phyloP scores from a whole-genome alignment of 1,139 yeast species.

The Yamadazyma atlantica region DNA sequence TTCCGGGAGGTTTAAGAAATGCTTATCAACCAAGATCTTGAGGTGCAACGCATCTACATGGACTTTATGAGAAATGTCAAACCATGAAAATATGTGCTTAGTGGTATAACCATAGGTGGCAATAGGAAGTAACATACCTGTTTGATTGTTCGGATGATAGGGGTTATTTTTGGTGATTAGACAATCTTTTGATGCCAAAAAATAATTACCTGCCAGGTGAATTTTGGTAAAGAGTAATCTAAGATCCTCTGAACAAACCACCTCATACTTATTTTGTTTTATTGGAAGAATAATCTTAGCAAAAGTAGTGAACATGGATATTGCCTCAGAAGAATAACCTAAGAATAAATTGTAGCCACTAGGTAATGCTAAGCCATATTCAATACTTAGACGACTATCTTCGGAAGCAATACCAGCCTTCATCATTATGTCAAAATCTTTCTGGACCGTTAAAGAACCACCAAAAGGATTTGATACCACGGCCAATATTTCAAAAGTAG shows the following conservation, averaged over 20 bases:
- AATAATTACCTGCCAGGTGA: conserved; percentile 12
- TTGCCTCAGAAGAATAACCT: conserved; percentile 15
- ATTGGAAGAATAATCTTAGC: conserved; percentile 12
- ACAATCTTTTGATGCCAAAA: conserved; percentile 14
- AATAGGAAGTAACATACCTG: conserved; percentile 17
- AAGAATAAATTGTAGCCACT: conserved; percentile 17
- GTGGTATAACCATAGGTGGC: conserved; percentile 17
- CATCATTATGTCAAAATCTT: conserved; percentile 15
- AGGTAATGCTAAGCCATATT: conserved; percentile 16
- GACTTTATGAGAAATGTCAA: conserved; percentile 17
- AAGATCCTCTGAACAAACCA: conserved; percentile 12
- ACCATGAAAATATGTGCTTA: conserved; percentile 18
- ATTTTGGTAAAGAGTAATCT: conserved; percentile 10
- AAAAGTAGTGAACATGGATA: conserved; percentile 13
- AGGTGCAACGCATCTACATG: conserved; percentile 17
- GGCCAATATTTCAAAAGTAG: conserved; percentile 20
- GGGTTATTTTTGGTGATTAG: conserved; percentile 13
- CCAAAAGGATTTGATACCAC: conserved; percentile 19
- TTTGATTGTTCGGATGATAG: conserved; percentile 13
- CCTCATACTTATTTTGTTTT: conserved; percentile 9
- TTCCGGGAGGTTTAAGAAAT: conserved; percentile 12
- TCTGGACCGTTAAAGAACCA: conserved; percentile 15
- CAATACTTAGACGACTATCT: conserved; percentile 22
- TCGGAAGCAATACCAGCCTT: conserved; percentile 19
- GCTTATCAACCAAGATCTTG: conserved; percentile 11